Evolutionary conservation across 2,329 filamentous ascomycete species (phyloP), one percentile per base, ranked within the genome.

Genomic region (Trichoderma simmonsii): DNA sequence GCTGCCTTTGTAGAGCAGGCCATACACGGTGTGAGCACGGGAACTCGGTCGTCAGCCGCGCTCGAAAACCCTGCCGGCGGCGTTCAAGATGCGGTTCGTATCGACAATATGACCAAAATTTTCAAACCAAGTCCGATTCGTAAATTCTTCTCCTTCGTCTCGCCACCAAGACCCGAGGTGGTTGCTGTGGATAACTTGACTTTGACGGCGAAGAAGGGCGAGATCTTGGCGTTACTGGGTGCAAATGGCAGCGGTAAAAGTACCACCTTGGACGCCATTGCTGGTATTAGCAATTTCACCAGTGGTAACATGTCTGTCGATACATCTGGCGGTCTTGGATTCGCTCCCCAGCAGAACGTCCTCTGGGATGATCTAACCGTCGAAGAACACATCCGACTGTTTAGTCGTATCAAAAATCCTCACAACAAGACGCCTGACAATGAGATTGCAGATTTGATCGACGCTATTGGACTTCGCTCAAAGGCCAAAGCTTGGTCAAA

Each of bases 281-380:
- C 79, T 2, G 79, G 78, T 12, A 77, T 77, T 43, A 78, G 74
- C 68, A 75, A 76, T 36, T 79, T 79, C 36, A 90, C 91, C 2
- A 82, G 92, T 6, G 90, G 89, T 59, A 88, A 85, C 28, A 85
- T 91, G 18, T 89, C 88, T 0, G 87, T 80, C 26, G 89, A 93
- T 74, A 89, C 89, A 1, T 90, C 89, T 6, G 92, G 91, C 14
- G 92, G 92, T 0, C 86, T 97, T 24, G 92, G 92, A 4, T 86
- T 93, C 36, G 93, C 91, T 69, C 92, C 92, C 0, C 92, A 94
- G 78, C 90, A 91, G 80, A 94, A 94, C 76, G 91, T 94, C 3
- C 85, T 94, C 39, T 94, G 91, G 91, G 89, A 91, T 75, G 87
- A 91, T 63, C 80, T 94, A 43, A 93, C 90, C 0, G 91, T 93